Evolutionary conservation across 192 early-diverging fungal genomes (phyloP).

Genomic region (Podila horticola): DNA sequence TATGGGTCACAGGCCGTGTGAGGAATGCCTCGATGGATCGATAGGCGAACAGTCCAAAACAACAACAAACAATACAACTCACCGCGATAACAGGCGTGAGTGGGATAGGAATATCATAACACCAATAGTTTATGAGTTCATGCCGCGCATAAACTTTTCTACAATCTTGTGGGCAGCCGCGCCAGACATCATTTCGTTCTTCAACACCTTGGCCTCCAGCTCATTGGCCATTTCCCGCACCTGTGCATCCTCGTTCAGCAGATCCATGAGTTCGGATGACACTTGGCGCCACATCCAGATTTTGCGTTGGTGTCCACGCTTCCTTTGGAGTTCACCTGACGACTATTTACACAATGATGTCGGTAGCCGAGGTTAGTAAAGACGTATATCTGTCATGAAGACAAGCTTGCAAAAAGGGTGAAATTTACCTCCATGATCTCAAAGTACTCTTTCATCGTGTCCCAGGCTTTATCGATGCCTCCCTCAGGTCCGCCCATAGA

Average conservation of each 20-base stretch:
- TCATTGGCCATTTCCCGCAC: slow-evolving; percentile 48
- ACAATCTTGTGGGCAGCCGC: slow-evolving; percentile 61
- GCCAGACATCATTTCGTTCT: slow-evolving; percentile 61
- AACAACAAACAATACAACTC: no score
- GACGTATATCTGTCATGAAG: neutral
- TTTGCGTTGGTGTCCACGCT: slow-evolving; percentile 68
- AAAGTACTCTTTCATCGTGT: slow-evolving; percentile 67
- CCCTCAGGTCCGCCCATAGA: slow-evolving; percentile 55
- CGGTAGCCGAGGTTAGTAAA: neutral
- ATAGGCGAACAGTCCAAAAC: no score
- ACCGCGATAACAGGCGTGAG: no score
- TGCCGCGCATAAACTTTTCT: slow-evolving; percentile 56
- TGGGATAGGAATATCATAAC: neutral
- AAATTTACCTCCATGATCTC: slow-evolving; percentile 59
- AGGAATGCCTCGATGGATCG: no score
- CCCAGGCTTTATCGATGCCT: slow-evolving; percentile 69
- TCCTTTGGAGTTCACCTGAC: slow-evolving; percentile 37
- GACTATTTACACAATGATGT: slow-evolving; percentile 24
- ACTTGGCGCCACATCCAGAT: slow-evolving; percentile 80
- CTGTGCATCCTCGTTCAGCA: slow-evolving; percentile 54
- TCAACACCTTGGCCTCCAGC: slow-evolving; percentile 57
- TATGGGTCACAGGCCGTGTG: no score
- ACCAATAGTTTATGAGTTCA: slow-evolving; percentile 7
- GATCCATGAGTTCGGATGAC: slow-evolving; percentile 67
- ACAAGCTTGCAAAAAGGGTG: neutral